Conservation (phyloP, 345 rosid genomes). For the Ricinus communis region DNA sequence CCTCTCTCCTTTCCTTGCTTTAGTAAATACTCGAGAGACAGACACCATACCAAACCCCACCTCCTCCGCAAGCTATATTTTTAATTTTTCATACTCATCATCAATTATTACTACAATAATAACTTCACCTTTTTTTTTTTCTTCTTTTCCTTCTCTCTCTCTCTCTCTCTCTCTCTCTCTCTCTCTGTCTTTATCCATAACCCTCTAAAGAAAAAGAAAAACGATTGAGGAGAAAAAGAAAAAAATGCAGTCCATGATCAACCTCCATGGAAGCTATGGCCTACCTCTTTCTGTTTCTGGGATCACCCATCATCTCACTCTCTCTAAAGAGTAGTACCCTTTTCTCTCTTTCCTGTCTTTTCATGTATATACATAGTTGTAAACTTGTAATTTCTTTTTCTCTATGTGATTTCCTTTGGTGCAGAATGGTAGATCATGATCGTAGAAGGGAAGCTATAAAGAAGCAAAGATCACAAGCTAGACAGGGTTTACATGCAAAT, state of each 20-base stretch:
- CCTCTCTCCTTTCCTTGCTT: no score
- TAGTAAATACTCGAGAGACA: no score
- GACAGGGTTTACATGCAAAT: slow-evolving; percentile 18
- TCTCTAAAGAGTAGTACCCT: slow-evolving; percentile 41
- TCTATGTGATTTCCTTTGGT: not conserved
- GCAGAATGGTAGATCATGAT: slow-evolving; percentile 61
- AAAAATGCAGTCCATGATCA: slow-evolving; percentile 45
- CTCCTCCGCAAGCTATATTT: no score
- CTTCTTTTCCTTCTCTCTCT: no score
- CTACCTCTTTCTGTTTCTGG: slow-evolving; percentile 53
- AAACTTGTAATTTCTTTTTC: not conserved
- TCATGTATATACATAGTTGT: not conserved
- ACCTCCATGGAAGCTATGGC: slow-evolving; percentile 48
- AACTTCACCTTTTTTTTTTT: no score
- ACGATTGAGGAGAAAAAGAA: no score
- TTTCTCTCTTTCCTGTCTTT: not conserved
- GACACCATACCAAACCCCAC: no score
- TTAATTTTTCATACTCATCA: no score
- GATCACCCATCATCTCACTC: slow-evolving; percentile 33
- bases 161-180: no score
- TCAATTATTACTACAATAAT: no score
- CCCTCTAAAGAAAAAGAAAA: no score
- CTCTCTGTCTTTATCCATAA: no score
- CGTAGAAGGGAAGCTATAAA: slow-evolving; percentile 47
- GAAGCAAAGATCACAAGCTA: slow-evolving; percentile 30